Base-by-base conservation (phyloP, 805 yeast species). In the Lipomyces oligophaga region DNA sequence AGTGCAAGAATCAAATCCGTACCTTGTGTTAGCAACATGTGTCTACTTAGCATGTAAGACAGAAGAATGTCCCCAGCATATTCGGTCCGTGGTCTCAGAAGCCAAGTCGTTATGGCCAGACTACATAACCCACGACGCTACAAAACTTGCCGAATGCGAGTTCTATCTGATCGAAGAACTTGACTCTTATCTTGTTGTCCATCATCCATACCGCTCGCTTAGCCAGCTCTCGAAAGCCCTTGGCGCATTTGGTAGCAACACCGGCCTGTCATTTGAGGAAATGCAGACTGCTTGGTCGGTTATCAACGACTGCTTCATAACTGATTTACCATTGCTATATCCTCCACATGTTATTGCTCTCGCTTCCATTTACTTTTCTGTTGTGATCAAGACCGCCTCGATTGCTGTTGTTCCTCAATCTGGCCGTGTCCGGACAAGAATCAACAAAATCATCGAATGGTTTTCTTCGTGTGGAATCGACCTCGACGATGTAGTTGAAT, bases 11-110 rank as follows among this genome's bases (percentile, higher is more conserved):
- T 76, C 88, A 46, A 93, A 93, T 61, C 69, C 85, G 1, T 90
- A 88, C 60, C 67, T 88, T 34, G 66, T 89, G 45, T 82, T 87
- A 8, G 80, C 98, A 0, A 80, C 97, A 0, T 81, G 93, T 56
- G 73, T 90, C 1, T 93, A 93, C 60, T 73, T 93, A 25, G 89
- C 97, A 0, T 84, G 96, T 68, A 90, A 93, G 63, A 83, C 88
- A 27, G 97, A 93, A 64, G 98, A 93, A 65, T 83, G 86, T 58
- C 97, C 98, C 1, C 95, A 85, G 60, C 97, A 93, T 62, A 87
- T 93, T 7, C 69, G 96, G 45, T 78, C 89, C 0, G 74, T 93
- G 7, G 77, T 86, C 19, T 74, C 80, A 16, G 97, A 90, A 62
- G 93, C 97, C 1, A 69, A 96, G 43, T 82, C 82, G 31, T 67